These are phyloP conservation scores for Dipsacomyces acuminosporus DNA, from an alignment of 371 early-diverging fungal species.

Conservation along the genomic window DNA sequence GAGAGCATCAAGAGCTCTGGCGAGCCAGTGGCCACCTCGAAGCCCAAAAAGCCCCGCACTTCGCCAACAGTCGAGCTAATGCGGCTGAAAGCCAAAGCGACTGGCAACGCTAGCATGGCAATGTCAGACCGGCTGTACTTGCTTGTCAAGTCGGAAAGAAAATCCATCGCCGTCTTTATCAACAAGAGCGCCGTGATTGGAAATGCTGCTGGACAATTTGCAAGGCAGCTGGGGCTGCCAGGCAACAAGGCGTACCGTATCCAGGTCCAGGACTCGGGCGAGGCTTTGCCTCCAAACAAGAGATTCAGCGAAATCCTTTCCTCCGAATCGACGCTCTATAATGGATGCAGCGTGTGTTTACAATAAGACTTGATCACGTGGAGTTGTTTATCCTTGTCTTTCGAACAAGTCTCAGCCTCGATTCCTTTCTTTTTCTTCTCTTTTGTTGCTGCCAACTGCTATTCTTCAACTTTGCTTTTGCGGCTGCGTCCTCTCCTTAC, in stretches of 20 bases:
- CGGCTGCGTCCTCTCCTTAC: no score
- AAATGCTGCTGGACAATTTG: not conserved
- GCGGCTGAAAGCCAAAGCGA: slow-evolving; percentile 38
- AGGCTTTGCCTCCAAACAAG: not conserved
- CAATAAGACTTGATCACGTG: no score
- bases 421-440: no score
- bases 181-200: slow-evolving; percentile 6
- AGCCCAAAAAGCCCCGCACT: not conserved
- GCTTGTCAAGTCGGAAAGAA: slow-evolving; percentile 9
- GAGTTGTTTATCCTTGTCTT: no score
- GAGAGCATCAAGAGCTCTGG: not conserved
- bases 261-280: not conserved
- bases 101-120: slow-evolving; percentile 27
- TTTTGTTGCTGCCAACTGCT: no score
- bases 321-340: not conserved
- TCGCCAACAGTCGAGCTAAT: slow-evolving; percentile 40
- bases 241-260: not conserved
- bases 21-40: not conserved
- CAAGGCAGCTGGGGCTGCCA: not conserved
- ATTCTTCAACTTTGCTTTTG: no score
- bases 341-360: not conserved
- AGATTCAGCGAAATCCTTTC: not conserved
- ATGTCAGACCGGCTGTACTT: slow-evolving; percentile 28
- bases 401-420: no score
- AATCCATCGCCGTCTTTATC: slow-evolving; percentile 16